These are phyloP conservation scores for Berberis vulgaris DNA, from an alignment of 164 flowering plant species.

Conservation along the genomic window DNA sequence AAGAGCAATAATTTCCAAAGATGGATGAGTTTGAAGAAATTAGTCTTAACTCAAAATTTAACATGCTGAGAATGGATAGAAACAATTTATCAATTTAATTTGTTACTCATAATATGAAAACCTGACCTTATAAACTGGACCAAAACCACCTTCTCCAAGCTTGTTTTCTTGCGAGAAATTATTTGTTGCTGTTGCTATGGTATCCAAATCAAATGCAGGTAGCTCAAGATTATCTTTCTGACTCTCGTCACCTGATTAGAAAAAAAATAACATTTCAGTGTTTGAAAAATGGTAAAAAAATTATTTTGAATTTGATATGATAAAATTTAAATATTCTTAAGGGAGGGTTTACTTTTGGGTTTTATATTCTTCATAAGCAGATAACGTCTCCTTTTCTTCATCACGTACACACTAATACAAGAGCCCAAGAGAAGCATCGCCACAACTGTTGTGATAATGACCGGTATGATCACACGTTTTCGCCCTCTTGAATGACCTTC, in stretches of 20 bases:
- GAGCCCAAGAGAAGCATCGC: constrained; percentile 2
- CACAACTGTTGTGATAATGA: not conserved
- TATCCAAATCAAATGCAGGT: constrained; percentile 6
- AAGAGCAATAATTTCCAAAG: too few species aligned
- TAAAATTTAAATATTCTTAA: too few species aligned
- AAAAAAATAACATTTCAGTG: not conserved
- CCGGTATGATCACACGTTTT: not conserved
- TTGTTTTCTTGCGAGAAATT: constrained; percentile 18
- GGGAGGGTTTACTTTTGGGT: not conserved
- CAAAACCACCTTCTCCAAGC: constrained; percentile 35
- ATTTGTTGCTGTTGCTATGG: constrained; percentile 14
- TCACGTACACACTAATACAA: not conserved
- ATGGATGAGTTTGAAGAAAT: not conserved
- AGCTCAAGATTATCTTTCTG: not conserved
- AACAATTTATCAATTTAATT: too few species aligned
- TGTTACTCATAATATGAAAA: not conserved
- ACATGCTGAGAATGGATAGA: too few species aligned
- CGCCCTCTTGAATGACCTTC: not conserved
- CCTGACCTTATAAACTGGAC: constrained; percentile 42
- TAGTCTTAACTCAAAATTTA: too few species aligned
- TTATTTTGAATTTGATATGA: not conserved
- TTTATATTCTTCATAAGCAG: not conserved
- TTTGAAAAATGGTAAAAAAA: not conserved
- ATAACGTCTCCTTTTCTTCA: not conserved
- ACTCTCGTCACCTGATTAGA: not conserved